Conservation (phyloP, 2,329 filamentous ascomycete genomes). For the Apiospora koreana region DNA sequence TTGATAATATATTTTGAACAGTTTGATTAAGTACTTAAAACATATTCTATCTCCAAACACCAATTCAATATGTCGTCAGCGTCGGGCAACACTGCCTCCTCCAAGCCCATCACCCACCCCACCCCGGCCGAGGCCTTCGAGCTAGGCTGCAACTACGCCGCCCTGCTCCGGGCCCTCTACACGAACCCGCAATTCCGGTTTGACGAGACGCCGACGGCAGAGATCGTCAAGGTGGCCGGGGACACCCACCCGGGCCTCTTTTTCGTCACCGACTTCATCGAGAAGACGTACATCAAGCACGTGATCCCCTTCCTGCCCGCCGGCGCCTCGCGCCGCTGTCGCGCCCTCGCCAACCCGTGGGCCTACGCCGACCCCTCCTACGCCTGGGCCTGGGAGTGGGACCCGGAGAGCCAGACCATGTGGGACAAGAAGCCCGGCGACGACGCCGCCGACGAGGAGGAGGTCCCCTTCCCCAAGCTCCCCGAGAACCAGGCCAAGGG, state of each 20-base stretch:
- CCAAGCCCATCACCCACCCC: slow-evolving; percentile 17
- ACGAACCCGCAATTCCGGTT: slow-evolving; percentile 28
- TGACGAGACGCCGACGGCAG: slow-evolving; percentile 24
- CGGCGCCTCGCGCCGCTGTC: slow-evolving; percentile 30
- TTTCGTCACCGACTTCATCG: slow-evolving; percentile 30
- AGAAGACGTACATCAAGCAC: slow-evolving; percentile 30
- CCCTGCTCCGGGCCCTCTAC: slow-evolving; percentile 28
- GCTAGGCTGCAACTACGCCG: slow-evolving; percentile 24
- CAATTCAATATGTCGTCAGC: not conserved
- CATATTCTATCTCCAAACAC: not conserved
- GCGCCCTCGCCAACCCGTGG: slow-evolving; percentile 32
- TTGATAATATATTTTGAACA: too few species aligned
- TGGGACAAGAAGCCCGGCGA: slow-evolving; percentile 16
- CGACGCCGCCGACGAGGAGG: slow-evolving; percentile 21
- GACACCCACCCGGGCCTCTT: slow-evolving; percentile 24
- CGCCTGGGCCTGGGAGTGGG: slow-evolving; percentile 31
- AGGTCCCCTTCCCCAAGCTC: slow-evolving; percentile 26
- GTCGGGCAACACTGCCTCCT: not conserved
- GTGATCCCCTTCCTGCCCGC: slow-evolving; percentile 30
- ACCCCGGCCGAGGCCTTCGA: slow-evolving; percentile 26
- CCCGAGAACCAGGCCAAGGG: slow-evolving; percentile 10
- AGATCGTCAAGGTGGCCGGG: slow-evolving; percentile 19
- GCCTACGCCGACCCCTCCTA: slow-evolving; percentile 28
- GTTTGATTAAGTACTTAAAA: too few species aligned
- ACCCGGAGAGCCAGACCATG: slow-evolving; percentile 16